Conservation (phyloP, 306 rosid genomes). For the Citrullus amarus region DNA sequence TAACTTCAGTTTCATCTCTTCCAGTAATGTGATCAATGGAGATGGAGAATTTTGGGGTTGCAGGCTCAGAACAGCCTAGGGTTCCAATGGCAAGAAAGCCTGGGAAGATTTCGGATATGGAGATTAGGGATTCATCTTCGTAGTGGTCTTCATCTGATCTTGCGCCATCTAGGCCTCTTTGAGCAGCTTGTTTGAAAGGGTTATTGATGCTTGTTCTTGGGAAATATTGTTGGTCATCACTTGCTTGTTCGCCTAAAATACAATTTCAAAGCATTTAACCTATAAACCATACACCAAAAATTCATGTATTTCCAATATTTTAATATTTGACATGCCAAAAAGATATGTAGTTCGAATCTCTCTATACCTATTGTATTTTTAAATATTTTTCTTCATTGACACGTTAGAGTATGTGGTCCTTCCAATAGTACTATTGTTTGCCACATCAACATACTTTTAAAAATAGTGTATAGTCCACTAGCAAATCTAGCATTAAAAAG, state of each 20-base stretch:
- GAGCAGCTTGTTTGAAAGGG: constrained; percentile 40
- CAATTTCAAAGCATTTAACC: background rate
- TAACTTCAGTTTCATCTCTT: constrained; percentile 56
- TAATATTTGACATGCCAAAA: no score
- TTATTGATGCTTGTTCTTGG: constrained; percentile 32
- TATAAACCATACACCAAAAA: no score
- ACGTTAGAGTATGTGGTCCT: no score
- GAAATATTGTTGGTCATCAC: constrained; percentile 60
- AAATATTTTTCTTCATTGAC: no score
- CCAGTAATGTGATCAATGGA: constrained; percentile 72
- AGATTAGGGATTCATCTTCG: constrained; percentile 36
- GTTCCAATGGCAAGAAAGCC: constrained; percentile 93
- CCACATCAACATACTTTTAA: no score
- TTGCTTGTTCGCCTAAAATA: constrained; percentile 55
- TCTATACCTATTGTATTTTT: no score
- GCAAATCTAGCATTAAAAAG: no score
- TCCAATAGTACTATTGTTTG: no score
- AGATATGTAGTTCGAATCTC: no score
- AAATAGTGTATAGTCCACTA: no score
- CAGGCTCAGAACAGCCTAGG: constrained; percentile 49
- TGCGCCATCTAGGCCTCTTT: constrained; percentile 27
- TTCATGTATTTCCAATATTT: no score
- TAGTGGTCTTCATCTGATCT: constrained; percentile 30
- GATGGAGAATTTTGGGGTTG: constrained; percentile 70
- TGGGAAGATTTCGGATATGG: constrained; percentile 59